A percentile compares a stretch with the other conserved stretches of the same genome.
Conservation (phyloP, 306 rosid species). For the Quercus aquifolioides region DNA sequence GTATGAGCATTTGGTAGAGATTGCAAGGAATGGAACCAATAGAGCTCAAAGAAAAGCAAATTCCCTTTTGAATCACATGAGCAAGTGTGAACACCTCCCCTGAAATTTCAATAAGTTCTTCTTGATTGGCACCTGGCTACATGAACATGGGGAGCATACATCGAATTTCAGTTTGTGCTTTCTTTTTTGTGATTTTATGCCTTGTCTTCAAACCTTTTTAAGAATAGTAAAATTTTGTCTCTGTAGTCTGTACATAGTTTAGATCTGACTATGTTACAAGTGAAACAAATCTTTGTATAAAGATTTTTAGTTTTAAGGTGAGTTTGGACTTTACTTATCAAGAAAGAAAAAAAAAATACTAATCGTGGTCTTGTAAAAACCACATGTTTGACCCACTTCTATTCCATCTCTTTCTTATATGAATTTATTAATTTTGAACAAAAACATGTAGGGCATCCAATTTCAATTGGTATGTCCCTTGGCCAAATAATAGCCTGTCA, state of each 20-base stretch:
- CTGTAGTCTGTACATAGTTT: not conserved
- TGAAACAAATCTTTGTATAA: not conserved
- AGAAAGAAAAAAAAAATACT: not conserved
- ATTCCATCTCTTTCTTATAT: no score
- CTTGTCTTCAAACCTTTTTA: not conserved
- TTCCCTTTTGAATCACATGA: conserved; percentile 67
- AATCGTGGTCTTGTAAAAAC: no score
- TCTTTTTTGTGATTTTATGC: not conserved
- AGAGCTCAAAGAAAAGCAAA: conserved; percentile 86
- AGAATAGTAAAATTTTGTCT: not conserved
- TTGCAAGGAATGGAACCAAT: conserved; percentile 62
- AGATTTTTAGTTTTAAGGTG: not conserved
- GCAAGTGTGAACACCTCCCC: conserved; percentile 68
- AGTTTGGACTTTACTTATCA: not conserved
- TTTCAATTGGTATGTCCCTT: no score
- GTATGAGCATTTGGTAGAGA: conserved; percentile 61
- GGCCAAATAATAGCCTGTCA: no score
- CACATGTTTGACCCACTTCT: no score
- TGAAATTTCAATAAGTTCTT: not conserved
- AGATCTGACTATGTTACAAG: not conserved
- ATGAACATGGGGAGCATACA: not conserved
- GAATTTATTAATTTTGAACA: no score
- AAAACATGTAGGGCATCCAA: no score
- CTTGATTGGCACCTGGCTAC: not conserved
- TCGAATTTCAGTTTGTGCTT: not conserved